Base-by-base conservation (phyloP, 495 filamentous ascomycete species). In the Lentithecium fluviatile region DNA sequence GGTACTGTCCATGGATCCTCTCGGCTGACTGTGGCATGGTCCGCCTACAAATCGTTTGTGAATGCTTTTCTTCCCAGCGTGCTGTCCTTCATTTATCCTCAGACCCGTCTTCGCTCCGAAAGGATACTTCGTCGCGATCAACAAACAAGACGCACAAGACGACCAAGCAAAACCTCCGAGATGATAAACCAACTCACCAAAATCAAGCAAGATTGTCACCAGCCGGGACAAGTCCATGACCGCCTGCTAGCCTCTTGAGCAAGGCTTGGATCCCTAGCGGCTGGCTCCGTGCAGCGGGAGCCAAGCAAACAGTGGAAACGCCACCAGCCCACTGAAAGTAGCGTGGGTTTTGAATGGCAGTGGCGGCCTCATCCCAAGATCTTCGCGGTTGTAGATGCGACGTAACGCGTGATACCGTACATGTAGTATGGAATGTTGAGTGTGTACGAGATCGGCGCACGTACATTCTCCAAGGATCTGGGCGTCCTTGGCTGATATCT, bases 181-280 rank as follows among this genome's bases (percentile, higher is more conserved):
- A 32, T 4, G 29, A 32, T 10, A 32, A 32, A 32, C 29, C 29
- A 10, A 32, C 29, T 32, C 29, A 32, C 29, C 10, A 32, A 32
- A 3, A 32, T 32, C 3, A 32, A 10, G 29, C n/a, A 32, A 32
- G 13, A 25, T 6, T 5, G 2, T 11, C 3, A 19, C 12, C 10
- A 58, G 56, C 45, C 56, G 56, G 56, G 56, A 58, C 56, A 58
- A 58, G 56, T 29, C 40, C 40, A 3, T 3, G 19, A 43, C 40
- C 40, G 15, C 40, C 2, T 24, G 24, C 32, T 10, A 49, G 15
- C 1, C 32, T 37, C 29, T 43, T 58, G 45, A 26, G 21, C 10
- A 50, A 25, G n/a, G 6, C 34, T 58, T 49, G 56, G 45, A 24
- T 11, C 13, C 11, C 13, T 26, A 38, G 49, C n/a, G n/a, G n/a